Base-by-base conservation (phyloP, 2,329 filamentous ascomycete species). In the Tricladium varicosporioides region DNA sequence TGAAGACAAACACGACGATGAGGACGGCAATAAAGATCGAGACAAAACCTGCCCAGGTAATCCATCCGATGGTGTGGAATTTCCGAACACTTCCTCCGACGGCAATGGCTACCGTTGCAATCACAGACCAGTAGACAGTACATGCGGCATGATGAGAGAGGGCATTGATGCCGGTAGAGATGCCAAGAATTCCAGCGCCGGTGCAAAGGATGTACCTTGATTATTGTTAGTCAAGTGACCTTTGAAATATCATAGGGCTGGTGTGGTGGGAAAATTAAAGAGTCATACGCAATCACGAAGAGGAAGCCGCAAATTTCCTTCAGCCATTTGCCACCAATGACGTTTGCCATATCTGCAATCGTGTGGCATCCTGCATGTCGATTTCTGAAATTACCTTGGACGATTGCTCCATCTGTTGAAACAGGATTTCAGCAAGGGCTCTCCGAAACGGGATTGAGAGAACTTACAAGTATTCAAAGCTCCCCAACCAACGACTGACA, bases 41-140 rank as follows among this genome's bases (percentile, higher is more conserved):
- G 2, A 76, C 54, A 64, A 85, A 84, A 0, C 83, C 83, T 8
- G 75, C 77, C 78, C 80, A 86, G 0, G 80, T 83, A 45, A 85
- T 70, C 79, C 80, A 85, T 2, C 78, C 80, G 57, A 86, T 78
- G 64, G 84, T 80, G 50, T 80, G 75, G 63, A 84, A 79, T 56
- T 81, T 85, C 61, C 81, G 77, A 8, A 82, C 74, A 36, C 75
- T 78, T 1, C 80, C 80, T 9, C 76, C 72, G 0, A 75, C 58
- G 27, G 78, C 77, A 10, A 82, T 75, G 9, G 77, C 69, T 1
- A 76, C 63, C 1, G 80, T 78, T 0, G 79, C 78, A 2, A 85
- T 67, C n/a, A 83, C 72, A 14, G 75, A 75, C 68, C 76, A 85
- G 71, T 74, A 81, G 15, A 82, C 80, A 0, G 82, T 84, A 64